Evolutionary conservation across 169 alveolate species (phyloP).

Genomic region (Plasmodium relictum): DNA sequence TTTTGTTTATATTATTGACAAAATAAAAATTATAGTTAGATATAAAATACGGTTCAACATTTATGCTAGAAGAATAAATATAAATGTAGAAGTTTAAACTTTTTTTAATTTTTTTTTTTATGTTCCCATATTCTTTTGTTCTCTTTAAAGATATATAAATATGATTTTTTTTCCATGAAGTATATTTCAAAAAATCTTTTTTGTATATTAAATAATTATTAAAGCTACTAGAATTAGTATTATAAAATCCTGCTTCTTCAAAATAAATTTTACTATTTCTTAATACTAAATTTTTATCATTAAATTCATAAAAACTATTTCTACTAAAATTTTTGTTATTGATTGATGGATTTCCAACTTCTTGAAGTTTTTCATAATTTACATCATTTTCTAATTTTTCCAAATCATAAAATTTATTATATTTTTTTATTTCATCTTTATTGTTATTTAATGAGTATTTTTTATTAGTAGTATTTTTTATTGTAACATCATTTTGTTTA

Average conservation of each 20-base stretch:
- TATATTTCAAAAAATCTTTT: constrained; percentile 47
- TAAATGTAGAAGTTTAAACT: constrained; percentile 51
- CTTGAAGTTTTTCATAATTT: neutral
- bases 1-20: constrained; percentile 59
- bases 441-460: no score
- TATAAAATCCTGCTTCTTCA: neutral
- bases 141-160: constrained; percentile 36
- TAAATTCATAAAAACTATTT: neutral
- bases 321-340: neutral
- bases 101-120: constrained; percentile 6
- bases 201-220: constrained; percentile 68
- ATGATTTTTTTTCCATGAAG: constrained; percentile 55
- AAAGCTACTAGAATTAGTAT: constrained; percentile 17
- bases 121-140: neutral
- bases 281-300: neutral
- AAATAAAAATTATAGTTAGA: constrained; percentile 53
- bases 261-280: neutral
- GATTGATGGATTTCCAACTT: neutral
- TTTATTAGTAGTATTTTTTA: no score
- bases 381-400: neutral
- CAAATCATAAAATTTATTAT: neutral
- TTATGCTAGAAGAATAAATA: constrained; percentile 44
- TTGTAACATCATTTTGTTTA: no score
- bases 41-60: constrained; percentile 56
- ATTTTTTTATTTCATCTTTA: no score